phyloP scores from a whole-genome alignment of 345 rosid genomes.

The Aquilaria sinensis region DNA sequence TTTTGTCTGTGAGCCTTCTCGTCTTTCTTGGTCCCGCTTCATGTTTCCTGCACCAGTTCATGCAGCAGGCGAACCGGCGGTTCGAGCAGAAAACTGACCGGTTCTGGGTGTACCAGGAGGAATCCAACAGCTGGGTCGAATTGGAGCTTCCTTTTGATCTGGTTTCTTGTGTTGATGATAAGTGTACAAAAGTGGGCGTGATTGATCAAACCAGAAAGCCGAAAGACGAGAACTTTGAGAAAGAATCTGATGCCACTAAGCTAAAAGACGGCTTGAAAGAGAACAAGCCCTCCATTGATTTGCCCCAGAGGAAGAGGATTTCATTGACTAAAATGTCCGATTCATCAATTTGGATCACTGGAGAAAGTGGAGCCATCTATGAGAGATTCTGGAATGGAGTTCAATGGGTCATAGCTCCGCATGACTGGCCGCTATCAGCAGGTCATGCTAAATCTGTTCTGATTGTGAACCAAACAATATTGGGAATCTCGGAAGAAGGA shows the following conservation, averaged over 20 bases:
- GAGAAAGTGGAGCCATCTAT: constrained; percentile 56
- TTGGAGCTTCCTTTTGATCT: constrained; percentile 59
- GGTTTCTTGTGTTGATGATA: constrained; percentile 43
- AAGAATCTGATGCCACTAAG: constrained; percentile 11
- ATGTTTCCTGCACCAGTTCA: constrained; percentile 22
- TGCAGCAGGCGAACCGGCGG: constrained; percentile 18
- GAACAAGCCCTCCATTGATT: constrained; percentile 16
- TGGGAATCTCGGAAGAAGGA: constrained; percentile 56
- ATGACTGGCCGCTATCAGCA: constrained; percentile 38
- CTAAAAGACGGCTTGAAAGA: constrained; percentile 16
- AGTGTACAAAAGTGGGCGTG: constrained; percentile 50
- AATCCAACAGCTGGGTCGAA: constrained; percentile 52
- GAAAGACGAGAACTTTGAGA: constrained; percentile 11
- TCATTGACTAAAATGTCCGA: constrained; percentile 58
- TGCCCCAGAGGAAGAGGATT: constrained; percentile 50
- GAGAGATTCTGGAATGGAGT: constrained; percentile 82
- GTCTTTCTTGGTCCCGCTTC: constrained; percentile 22
- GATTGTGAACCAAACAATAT: constrained; percentile 56
- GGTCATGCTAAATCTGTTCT: constrained; percentile 42
- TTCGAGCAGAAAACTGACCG: constrained; percentile 56
- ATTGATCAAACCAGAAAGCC: constrained; percentile 22
- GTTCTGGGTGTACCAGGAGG: constrained; percentile 57
- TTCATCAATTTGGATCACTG: constrained; percentile 60
- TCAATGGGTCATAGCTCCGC: constrained; percentile 69
- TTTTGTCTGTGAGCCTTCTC: constrained; percentile 17